A percentile compares a stretch with the other conserved stretches of the same genome.
These are phyloP conservation scores for Pseudisothecium myosuroides DNA, from an alignment of 225 moss, liverwort and hornwort species.

Conservation along the genomic window DNA sequence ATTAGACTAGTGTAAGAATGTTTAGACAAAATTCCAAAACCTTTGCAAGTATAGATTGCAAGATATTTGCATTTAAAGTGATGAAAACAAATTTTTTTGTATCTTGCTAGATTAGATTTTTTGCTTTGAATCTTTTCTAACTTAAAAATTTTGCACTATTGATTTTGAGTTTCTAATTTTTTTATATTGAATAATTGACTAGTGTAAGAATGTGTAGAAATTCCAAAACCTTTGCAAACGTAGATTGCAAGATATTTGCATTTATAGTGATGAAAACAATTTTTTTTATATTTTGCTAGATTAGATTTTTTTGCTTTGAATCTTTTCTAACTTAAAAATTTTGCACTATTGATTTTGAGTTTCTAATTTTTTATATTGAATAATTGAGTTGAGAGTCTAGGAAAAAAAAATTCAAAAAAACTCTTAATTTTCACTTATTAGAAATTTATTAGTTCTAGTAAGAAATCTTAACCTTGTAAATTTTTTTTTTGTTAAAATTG, in stretches of 20 bases:
- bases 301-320: background rate
- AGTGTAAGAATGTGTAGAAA: background rate
- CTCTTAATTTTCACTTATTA: no score
- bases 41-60: background rate
- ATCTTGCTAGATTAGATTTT: no score
- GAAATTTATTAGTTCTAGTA: background rate
- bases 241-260: background rate
- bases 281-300: background rate
- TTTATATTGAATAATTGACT: no score
- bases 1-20: background rate
- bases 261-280: background rate
- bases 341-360: background rate
- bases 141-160: no score
- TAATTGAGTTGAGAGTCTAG: no score
- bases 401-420: no score
- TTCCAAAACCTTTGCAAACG: background rate
- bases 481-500: accelerated
- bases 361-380: background rate
- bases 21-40: background rate
- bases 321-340: background rate
- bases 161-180: no score
- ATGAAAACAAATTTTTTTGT: no score
- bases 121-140: no score
- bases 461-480: background rate
- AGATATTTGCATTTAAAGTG: background rate